Percentiles rank a stretch among this genome's conserved stretches.
phyloP scores from a whole-genome alignment of 1,139 yeast genomes.

The Suhomyces choctaworum region DNA sequence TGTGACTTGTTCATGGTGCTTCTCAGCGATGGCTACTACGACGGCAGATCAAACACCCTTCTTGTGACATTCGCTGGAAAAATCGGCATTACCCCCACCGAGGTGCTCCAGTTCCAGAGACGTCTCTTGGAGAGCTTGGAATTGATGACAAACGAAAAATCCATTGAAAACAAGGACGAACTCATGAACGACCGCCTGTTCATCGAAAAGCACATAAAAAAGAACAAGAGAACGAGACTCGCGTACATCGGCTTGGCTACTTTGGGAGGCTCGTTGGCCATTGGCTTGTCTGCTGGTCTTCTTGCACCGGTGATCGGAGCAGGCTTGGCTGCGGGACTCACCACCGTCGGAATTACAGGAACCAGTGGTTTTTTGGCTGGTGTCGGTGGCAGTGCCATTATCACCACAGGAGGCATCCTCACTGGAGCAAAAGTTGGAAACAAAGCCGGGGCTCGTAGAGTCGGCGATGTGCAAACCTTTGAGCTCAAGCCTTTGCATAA shows the following conservation, averaged over 20 bases:
- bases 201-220: constrained; percentile 67
- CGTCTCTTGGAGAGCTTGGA: constrained; percentile 88
- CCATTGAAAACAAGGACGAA: constrained; percentile 60
- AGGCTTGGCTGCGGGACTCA: constrained; percentile 94
- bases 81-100: constrained; percentile 59
- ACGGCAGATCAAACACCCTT: constrained; percentile 80
- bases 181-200: constrained; percentile 73
- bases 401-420: constrained; percentile 88
- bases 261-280: constrained; percentile 92
- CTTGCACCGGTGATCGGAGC: constrained; percentile 98
- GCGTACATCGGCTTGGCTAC: constrained; percentile 95
- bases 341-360: constrained; percentile 92
- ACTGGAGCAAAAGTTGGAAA: constrained; percentile 90
- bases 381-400: constrained; percentile 93
- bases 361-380: constrained; percentile 93
- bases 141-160: constrained; percentile 64
- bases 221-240: constrained; percentile 64
- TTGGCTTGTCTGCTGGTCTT: constrained; percentile 93
- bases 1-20: constrained; percentile 85
- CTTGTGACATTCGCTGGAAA: constrained; percentile 64
- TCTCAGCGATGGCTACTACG: constrained; percentile 83
- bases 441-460: constrained; percentile 79
- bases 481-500: constrained; percentile 92
- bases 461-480: constrained; percentile 91
- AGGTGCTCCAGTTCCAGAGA: constrained; percentile 85